Evolutionary conservation across 169 alveolate genomes (phyloP).

Genomic region (Plasmodium yoelii): DNA sequence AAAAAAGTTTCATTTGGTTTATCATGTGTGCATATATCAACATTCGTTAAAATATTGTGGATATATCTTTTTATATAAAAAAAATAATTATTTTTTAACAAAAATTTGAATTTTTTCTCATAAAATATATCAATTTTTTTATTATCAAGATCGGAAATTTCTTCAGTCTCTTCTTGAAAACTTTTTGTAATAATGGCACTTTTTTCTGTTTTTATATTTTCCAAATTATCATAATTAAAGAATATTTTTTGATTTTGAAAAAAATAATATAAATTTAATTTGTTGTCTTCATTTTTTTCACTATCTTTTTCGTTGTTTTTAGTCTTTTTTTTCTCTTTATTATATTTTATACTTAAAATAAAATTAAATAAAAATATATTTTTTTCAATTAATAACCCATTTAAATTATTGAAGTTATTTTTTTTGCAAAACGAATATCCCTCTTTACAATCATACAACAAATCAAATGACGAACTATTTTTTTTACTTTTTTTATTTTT

Average conservation of each 20-base stretch:
- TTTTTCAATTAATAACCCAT: constrained; percentile 43
- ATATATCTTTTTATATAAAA: constrained; percentile 56
- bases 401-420: constrained; percentile 49
- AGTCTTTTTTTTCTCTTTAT: constrained; percentile 35
- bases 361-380: constrained; percentile 40
- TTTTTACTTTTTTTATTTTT: constrained; percentile 4
- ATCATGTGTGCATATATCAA: constrained; percentile 50
- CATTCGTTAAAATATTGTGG: constrained; percentile 53
- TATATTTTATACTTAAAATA: constrained; percentile 44
- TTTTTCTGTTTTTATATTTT: background rate
- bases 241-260: background rate
- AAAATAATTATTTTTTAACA: constrained; percentile 23
- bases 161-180: background rate
- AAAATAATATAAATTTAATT: constrained; percentile 16
- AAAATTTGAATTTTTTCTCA: constrained; percentile 13
- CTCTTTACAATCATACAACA: constrained; percentile 4
- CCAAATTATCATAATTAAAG: background rate
- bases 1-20: constrained; percentile 61
- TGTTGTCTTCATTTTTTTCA: background rate
- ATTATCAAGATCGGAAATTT: background rate
- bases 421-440: constrained; percentile 26
- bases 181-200: background rate
- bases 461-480: background rate
- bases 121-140: background rate
- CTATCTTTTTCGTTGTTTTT: background rate